Base-by-base conservation (phyloP, 345 rosid species). In the Dovyalis caffra region DNA sequence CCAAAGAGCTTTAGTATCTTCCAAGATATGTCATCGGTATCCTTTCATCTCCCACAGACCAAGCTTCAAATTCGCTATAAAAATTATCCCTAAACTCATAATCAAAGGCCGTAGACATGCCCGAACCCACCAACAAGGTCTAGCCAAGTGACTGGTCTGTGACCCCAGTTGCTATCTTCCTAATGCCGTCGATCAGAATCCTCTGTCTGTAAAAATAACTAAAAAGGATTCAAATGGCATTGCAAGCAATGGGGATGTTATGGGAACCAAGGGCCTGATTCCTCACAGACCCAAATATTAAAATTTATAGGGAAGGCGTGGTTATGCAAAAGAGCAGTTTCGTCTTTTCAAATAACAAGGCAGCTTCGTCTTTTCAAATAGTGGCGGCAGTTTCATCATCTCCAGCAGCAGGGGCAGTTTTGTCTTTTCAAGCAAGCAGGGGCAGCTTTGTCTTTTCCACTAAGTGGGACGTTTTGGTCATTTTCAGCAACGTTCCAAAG, bases 101-200 rank as follows among this genome's bases (percentile, higher is more conserved):
- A 81, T 63, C 88, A 1, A 91, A 93, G 78, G 64, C 87, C 56
- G 63, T 88, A 37, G 97, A 91, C 74, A 84, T 90, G 40, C 87
- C 98, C 21, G 93, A 91, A 79, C 90, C 89, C 1, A 85, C 84
- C 57, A 93, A 93, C 76, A 91, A 90, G 91, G 97, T 85, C 83
- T 87, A 85, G 34, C 76, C 89, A 0, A 78, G 74, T 35, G 97
- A 90, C 63, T 87, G 92, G 26, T 85, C 95, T 6, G 56, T 83
- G 71, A 87, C 92, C 1, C 97, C 98, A 9, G 14, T 80, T 90
- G 89, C 84, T 93, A 81, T 79, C 61, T 87, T n/a, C 94, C 94
- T 12, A 88, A 71, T 75, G 87, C 86, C 70, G 75, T 86, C 51
- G 94, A 90, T 63, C 91, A 89, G 32, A 88, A 90, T 83, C 79